These are phyloP conservation scores for Elsinoe ampelina DNA, from an alignment of 2,329 filamentous ascomycete genomes.

Conservation along the genomic window DNA sequence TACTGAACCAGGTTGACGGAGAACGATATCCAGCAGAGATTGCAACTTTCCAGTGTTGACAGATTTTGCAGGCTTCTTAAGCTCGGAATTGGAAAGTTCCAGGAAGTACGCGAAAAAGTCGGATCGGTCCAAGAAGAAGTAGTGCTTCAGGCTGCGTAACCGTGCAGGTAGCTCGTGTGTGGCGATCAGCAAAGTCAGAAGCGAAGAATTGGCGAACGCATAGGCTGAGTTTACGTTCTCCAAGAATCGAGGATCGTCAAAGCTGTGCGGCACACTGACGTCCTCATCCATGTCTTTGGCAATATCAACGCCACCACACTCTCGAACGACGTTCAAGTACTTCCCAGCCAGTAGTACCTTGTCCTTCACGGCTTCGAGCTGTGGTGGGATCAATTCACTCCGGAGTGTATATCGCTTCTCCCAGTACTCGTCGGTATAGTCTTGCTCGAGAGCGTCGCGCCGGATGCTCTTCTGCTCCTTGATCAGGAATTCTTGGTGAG, in stretches of 20 bases:
- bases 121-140: constrained; percentile 96
- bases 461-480: constrained; percentile 94
- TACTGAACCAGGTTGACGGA: constrained; percentile 91
- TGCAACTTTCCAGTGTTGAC: constrained; percentile 93
- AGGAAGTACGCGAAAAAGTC: constrained; percentile 99
- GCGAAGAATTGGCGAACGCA: constrained; percentile 85
- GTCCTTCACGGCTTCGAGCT: constrained; percentile 81
- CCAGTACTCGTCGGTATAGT: constrained; percentile 99
- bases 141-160: constrained; percentile 87
- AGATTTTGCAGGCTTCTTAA: constrained; percentile 77
- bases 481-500: constrained; percentile 86
- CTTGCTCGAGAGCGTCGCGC: constrained; percentile 80
- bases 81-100: constrained; percentile 78
- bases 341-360: constrained; percentile 94
- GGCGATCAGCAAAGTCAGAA: constrained; percentile 82
- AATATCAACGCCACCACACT: constrained; percentile 84
- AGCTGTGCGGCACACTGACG: constrained; percentile 81
- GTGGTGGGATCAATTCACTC: constrained; percentile 81
- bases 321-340: constrained; percentile 93
- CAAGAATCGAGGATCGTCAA: constrained; percentile 83
- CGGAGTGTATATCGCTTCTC: constrained; percentile 93
- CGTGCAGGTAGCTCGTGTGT: constrained; percentile 84
- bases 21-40: constrained; percentile 85
- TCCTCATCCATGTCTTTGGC: constrained; percentile 61
- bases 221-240: constrained; percentile 96